phyloP scores from a whole-genome alignment of 2,329 filamentous ascomycete genomes.

The Claviceps sp. region DNA sequence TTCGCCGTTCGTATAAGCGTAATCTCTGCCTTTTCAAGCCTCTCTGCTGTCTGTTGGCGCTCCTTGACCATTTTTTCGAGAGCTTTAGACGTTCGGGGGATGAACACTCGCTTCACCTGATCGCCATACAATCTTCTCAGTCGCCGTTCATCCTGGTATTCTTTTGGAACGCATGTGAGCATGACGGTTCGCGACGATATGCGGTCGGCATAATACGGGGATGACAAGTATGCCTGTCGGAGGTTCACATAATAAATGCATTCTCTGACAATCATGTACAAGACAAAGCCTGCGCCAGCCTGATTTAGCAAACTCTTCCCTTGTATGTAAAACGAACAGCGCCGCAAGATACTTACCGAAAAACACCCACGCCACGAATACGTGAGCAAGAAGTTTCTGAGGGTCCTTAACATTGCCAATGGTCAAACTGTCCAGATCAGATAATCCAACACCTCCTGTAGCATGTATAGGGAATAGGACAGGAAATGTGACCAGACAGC shows the following conservation, averaged over 20 bases:
- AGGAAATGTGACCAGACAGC: slow-evolving; percentile 75
- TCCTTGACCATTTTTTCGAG: slow-evolving; percentile 72
- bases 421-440: slow-evolving; percentile 63
- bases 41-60: slow-evolving; percentile 65
- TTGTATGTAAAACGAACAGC: background rate
- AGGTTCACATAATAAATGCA: slow-evolving; percentile 86
- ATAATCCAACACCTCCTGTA: slow-evolving; percentile 54
- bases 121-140: slow-evolving; percentile 71
- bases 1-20: slow-evolving; percentile 73
- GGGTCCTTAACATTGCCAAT: slow-evolving; percentile 59
- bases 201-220: slow-evolving; percentile 69
- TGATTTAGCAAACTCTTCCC: background rate
- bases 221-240: slow-evolving; percentile 81
- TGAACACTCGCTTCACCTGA: slow-evolving; percentile 72
- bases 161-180: slow-evolving; percentile 68
- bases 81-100: slow-evolving; percentile 62
- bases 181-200: slow-evolving; percentile 85
- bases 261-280: slow-evolving; percentile 79
- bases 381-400: slow-evolving; percentile 64
- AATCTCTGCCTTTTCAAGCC: slow-evolving; percentile 76
- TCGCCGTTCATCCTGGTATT: slow-evolving; percentile 64
- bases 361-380: slow-evolving; percentile 69
- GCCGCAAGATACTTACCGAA: slow-evolving; percentile 23
- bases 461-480: slow-evolving; percentile 76
- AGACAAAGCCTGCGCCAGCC: slow-evolving; percentile 54